Evolutionary conservation across 2,329 filamentous ascomycete genomes (phyloP), one percentile per base, ranked within the genome.

Genomic region (Exophiala viscosa): DNA sequence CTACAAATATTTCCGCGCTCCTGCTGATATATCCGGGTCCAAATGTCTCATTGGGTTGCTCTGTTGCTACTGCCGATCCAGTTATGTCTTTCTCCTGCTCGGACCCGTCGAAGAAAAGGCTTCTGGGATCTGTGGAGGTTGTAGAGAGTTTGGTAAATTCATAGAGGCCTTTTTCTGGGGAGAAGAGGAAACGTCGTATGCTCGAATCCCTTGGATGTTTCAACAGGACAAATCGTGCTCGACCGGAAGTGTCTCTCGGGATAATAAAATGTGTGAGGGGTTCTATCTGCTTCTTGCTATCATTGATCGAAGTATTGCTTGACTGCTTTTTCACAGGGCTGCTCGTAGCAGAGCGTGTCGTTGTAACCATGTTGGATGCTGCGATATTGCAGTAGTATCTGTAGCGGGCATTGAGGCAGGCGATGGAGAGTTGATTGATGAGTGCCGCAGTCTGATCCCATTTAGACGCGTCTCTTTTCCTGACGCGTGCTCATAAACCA

Each of bases 1-100:
- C 89, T 54, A 97, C 72, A 63, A 87, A 86, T n/a, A 97, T 73
- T 54, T 90, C 84, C 32, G 89, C 83, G 39, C 77, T 78, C 63
- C 84, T 84, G 32, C 84, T 79, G 18, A 89, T 71, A 60, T 81
- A 81, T 10, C 78, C 82, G 31, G 62, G 32, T 35, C 54, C 58
- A 28, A 58, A 32, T 13, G 36, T 34, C 17, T 23, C 10, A 10
- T 35, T 20, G 15, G 18, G 31, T n/a, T n/a, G n/a, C 18, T 39
- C 56, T 31, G 45, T 54, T 33, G 32, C 48, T 5, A 50, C 31
- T 7, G 10, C 20, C 15, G 28, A 32, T 7, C 48, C 52, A 13
- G 49, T 40, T 13, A 64, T 55, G 18, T 39, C 64, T 60, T 60
- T 45, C 39, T 42, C 49, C 41, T 62, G 57, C 18, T 32, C 33